phyloP scores from a whole-genome alignment of 1,284 basidiomycete species.

The Mycena sp. region DNA sequence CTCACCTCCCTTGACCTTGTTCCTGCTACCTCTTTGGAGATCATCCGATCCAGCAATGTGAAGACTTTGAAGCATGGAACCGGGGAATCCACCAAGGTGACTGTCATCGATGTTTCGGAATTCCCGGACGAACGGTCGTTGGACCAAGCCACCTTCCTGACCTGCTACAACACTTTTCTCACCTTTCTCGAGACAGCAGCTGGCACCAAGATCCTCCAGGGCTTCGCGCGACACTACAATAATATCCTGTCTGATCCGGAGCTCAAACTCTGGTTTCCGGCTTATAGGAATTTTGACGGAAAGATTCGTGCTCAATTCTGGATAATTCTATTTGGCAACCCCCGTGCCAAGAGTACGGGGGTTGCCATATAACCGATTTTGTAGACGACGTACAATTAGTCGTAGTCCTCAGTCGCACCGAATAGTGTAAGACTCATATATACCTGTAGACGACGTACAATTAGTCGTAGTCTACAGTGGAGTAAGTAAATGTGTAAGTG shows the following conservation, averaged over 20 bases:
- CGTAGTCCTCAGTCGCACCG: too few relatives aligned
- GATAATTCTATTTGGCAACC: background rate
- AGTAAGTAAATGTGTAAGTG: too few relatives aligned
- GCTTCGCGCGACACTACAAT: background rate
- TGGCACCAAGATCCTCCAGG: too few relatives aligned
- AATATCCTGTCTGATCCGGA: background rate
- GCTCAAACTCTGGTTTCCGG: background rate
- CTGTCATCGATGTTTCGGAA: background rate
- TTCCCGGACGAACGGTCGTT: background rate
- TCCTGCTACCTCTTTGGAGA: background rate
- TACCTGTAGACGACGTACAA: too few relatives aligned
- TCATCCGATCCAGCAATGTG: background rate
- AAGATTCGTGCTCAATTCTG: background rate
- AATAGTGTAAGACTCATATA: too few relatives aligned
- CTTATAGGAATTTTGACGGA: background rate
- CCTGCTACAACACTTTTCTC: constrained; percentile 4
- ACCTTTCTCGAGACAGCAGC: too few relatives aligned
- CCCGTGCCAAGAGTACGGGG: too few relatives aligned
- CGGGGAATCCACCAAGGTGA: background rate
- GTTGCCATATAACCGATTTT: too few relatives aligned
- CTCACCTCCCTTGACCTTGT: background rate
- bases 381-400: too few relatives aligned
- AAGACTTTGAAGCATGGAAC: background rate
- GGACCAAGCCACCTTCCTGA: background rate
- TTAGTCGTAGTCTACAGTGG: too few relatives aligned